Base-by-base conservation (phyloP, 495 filamentous ascomycete species). In the Trichoderma erinaceum region DNA sequence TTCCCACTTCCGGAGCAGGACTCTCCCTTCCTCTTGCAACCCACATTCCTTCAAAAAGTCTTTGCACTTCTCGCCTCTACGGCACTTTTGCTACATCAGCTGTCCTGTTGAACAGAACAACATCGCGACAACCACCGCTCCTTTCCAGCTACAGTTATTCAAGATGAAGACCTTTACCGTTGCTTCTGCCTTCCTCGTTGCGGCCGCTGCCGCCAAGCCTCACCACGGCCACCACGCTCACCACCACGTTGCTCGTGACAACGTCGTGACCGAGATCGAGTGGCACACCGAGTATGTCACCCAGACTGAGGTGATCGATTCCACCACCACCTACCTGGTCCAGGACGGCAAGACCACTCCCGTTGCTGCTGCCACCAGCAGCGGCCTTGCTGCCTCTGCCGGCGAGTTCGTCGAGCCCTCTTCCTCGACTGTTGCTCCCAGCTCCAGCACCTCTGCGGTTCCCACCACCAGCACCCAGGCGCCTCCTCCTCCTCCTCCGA, bases 131-230 rank as follows among this genome's bases (percentile, higher is more conserved):
- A 65, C 4, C 63, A 43, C 63, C 25, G 16, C 35, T 41, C 21
- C 63, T 25, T n/a, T 41, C 63, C 63, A 64, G 12, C 29, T n/a
- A 18, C 15, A 38, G 16, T 21, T 7, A 65, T 46, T 44, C 68
- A 82, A 38, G 69, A 86, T 85, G 83, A 86, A 82, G 77, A 77
- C 82, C 21, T 66, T 76, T 66, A 74, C 77, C 10, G 63, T 84
- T 67, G 71, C 77, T 44, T 71, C 72, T 63, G 75, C 78, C 71
- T 56, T 82, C 41, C 70, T 85, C 75, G 79, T 79, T 68, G 76
- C 81, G 18, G 69, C 77, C 48, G 77, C 78, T 69, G 69, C 77
- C 64, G 81, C 81, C 29, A 78, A 84, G 70, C 82, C 80, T 44
- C 81, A 82, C 35, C 78, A 78, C 65, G 70, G 76, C 66, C 75